Base-by-base conservation (phyloP, 331 rosid genomes). In the Rosa hybrid region DNA sequence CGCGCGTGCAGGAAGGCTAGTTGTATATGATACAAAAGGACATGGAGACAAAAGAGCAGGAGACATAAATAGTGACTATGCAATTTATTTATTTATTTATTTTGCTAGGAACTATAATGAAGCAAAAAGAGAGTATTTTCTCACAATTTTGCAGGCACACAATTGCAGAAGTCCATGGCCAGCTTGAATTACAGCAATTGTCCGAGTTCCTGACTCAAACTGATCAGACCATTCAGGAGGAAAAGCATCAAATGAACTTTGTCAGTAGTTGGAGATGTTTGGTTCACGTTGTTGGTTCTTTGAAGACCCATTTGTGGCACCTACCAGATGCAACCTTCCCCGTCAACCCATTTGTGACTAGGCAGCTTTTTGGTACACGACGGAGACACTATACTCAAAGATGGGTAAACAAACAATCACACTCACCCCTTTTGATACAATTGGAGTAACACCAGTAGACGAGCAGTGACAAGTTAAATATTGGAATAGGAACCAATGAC, bases 281-380 rank as follows among this genome's bases (percentile, higher is more conserved):
- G 99, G 92, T 68, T 96, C 99, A 84, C 91, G 92, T 78, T 13
- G 98, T 86, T 45, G 98, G 97, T 68, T 96, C 99, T 88, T 96
- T 96, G 86, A 96, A 96, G 77, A 96, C 99, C 99, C 99, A 96
- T 84, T 96, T 96, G 88, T 96, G 99, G 73, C 99, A 96, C 91
- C 93, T 96, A 96, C 93, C 99, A 81, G 99, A 96, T 81, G 99
- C 99, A 81, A 96, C 99, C 83, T 96, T 96, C 80, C 30, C 30
- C 30, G 30, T 27, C 30, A 27, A 27, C 99, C 99, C 99, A 93
- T 34, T 34, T 34, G 39, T 34, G 39, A 34, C 39, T 34, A 34
- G 39, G 39, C 39, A 34, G 39, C 39, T 27, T 34, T 34, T 34
- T 3, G 39, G 39, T 34, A 34, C 39, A 34, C 39, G 39, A 34